These are phyloP conservation scores for Glycine soja DNA, from an alignment of 306 rosid species.

Conservation along the genomic window DNA sequence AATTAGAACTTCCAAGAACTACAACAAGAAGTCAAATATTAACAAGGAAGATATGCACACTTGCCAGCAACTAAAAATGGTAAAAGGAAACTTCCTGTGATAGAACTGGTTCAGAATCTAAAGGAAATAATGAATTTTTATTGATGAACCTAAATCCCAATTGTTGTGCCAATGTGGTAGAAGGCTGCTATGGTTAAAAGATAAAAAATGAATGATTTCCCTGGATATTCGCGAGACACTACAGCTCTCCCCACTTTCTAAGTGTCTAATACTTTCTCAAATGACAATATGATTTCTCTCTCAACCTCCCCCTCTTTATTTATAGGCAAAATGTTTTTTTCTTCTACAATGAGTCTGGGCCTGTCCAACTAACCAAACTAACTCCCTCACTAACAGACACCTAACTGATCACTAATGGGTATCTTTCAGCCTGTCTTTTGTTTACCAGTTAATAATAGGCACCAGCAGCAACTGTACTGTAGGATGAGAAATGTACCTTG, in stretches of 20 bases:
- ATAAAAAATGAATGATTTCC: background rate
- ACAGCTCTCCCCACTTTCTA: background rate
- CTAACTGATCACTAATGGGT: background rate
- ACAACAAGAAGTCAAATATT: conserved; percentile 6
- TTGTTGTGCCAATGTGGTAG: background rate
- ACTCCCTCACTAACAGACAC: background rate
- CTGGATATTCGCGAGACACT: background rate
- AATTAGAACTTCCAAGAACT: conserved; percentile 32
- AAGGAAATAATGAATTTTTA: background rate
- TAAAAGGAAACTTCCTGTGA: background rate
- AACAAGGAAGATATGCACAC: conserved; percentile 32
- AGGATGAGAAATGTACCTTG: conserved; percentile 60
- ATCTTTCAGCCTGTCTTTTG: conserved; percentile 12
- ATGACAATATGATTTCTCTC: background rate
- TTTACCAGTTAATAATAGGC: conserved; percentile 31
- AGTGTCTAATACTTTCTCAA: background rate
- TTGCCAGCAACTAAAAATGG: conserved; percentile 12
- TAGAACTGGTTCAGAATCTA: background rate
- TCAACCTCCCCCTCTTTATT: conserved; percentile 5
- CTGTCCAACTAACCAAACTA: background rate
- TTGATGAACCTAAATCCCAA: background rate
- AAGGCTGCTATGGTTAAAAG: background rate
- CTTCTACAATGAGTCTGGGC: background rate
- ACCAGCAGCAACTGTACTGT: conserved; percentile 23
- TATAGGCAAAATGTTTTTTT: background rate